These are phyloP conservation scores for Backusella psychrophila DNA, from an alignment of 192 early-diverging fungal species.

Conservation along the genomic window DNA sequence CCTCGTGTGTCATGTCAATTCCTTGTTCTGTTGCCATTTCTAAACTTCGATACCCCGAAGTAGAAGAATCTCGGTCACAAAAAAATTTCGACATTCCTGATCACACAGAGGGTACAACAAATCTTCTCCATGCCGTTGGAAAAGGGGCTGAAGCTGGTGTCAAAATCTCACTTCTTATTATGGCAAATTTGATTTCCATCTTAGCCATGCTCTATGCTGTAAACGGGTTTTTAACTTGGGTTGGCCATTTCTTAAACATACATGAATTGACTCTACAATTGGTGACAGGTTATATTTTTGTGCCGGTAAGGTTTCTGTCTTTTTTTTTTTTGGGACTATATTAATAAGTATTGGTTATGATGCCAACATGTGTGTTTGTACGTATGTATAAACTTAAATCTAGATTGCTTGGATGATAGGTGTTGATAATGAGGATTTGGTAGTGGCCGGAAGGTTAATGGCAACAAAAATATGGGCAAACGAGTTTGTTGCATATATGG, in stretches of 20 bases:
- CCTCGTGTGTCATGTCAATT: slow-evolving; percentile 91
- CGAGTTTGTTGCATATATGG: slow-evolving; percentile 80
- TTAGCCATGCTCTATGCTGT: slow-evolving; percentile 65
- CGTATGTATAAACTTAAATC: neutral
- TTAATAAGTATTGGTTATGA: neutral
- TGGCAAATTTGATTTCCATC: slow-evolving; percentile 74
- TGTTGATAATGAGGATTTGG: slow-evolving; percentile 37
- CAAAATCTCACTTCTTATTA: slow-evolving; percentile 71
- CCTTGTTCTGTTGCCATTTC: slow-evolving; percentile 81
- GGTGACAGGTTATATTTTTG: slow-evolving; percentile 74
- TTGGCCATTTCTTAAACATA: slow-evolving; percentile 63
- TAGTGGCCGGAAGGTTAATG: slow-evolving; percentile 66
- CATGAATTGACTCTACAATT: slow-evolving; percentile 59
- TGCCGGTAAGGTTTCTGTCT: slow-evolving; percentile 39
- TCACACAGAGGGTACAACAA: slow-evolving; percentile 58
- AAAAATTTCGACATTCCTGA: slow-evolving; percentile 61
- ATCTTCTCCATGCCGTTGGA: slow-evolving; percentile 76
- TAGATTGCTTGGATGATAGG: slow-evolving; percentile 57
- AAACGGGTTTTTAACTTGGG: slow-evolving; percentile 71
- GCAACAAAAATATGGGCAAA: slow-evolving; percentile 76
- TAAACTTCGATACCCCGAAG: slow-evolving; percentile 87
- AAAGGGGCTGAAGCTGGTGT: slow-evolving; percentile 84
- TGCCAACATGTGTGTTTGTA: neutral
- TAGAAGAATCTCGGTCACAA: slow-evolving; percentile 72
- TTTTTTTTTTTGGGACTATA: neutral